Percentiles rank a stretch among this genome's conserved stretches.
Evolutionary conservation across 2,329 filamentous ascomycete species (phyloP).

Genomic region (Tolypocladium amazonense): DNA sequence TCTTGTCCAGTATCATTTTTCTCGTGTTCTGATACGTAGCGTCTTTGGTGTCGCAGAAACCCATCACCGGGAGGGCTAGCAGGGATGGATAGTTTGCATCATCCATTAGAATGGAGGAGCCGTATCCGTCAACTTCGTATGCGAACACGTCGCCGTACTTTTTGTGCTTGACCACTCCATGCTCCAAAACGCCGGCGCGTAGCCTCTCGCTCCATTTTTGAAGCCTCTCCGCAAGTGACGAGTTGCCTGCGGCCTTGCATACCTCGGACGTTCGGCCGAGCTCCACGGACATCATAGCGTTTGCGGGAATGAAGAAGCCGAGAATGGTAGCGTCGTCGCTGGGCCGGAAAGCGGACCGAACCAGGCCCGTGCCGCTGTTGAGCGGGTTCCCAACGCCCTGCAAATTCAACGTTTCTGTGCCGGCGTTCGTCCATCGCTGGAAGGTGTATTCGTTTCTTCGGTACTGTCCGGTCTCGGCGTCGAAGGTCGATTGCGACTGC

Average conservation of each 20-base stretch:
- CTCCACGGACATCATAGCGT: conserved; percentile 93
- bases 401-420: conserved; percentile 83
- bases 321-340: conserved; percentile 93
- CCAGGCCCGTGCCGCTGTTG: conserved; percentile 69
- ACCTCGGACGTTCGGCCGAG: conserved; percentile 63
- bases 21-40: conserved; percentile 79
- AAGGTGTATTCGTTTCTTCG: conserved; percentile 77
- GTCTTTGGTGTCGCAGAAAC: conserved; percentile 57
- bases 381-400: conserved; percentile 84
- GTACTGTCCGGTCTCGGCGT: conserved; percentile 53
- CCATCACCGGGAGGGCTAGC: conserved; percentile 67
- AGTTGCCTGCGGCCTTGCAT: conserved; percentile 50
- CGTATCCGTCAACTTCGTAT: conserved; percentile 82
- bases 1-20: conserved; percentile 59
- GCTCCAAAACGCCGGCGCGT: conserved; percentile 67
- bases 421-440: conserved; percentile 64
- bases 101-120: conserved; percentile 75
- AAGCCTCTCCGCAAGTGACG: conserved; percentile 40
- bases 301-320: conserved; percentile 89
- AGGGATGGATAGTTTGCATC: conserved; percentile 81
- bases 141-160: conserved; percentile 73
- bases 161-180: conserved; percentile 69
- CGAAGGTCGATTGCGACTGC: conserved; percentile 75
- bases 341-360: conserved; percentile 86
- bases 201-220: conserved; percentile 53